These are phyloP conservation scores for Trichoderma sp. DNA, from an alignment of 2,329 filamentous ascomycete species.

Conservation along the genomic window DNA sequence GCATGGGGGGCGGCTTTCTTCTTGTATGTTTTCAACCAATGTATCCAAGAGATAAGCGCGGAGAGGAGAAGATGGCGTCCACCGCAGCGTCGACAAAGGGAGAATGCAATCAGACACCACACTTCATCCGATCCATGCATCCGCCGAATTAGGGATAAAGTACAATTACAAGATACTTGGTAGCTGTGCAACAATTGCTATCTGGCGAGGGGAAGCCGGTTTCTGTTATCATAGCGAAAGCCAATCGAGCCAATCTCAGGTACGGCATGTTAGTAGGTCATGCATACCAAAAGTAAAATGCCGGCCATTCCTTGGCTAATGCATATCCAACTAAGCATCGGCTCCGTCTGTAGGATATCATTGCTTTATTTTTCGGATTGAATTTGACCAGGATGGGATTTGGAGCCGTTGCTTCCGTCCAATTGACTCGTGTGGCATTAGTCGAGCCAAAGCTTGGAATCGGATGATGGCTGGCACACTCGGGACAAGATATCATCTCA, in stretches of 20 bases:
- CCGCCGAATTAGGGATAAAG: background rate
- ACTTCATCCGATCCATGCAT: background rate
- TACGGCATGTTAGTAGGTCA: constrained; percentile 1
- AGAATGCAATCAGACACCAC: constrained; percentile 7
- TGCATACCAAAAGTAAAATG: constrained; percentile 16
- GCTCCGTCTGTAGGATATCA: background rate
- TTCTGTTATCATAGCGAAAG: constrained; percentile 9
- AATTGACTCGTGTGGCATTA: background rate
- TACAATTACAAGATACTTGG: background rate
- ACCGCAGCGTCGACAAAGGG: background rate
- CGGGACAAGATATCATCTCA: background rate
- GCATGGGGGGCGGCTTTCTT: background rate
- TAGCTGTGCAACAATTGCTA: background rate
- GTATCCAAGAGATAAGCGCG: background rate
- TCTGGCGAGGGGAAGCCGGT: constrained; percentile 1
- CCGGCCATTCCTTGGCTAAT: constrained; percentile 18
- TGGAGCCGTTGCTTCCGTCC: constrained; percentile 2
- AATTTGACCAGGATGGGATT: background rate
- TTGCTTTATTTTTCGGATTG: background rate
- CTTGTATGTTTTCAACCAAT: background rate
- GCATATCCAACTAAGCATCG: constrained; percentile 2
- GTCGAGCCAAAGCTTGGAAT: background rate
- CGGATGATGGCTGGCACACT: background rate
- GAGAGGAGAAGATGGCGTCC: constrained; percentile 2
- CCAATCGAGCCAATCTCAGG: constrained; percentile 15